Conservation (phyloP, 129 eudicot species). For the Flaveria robusta region DNA sequence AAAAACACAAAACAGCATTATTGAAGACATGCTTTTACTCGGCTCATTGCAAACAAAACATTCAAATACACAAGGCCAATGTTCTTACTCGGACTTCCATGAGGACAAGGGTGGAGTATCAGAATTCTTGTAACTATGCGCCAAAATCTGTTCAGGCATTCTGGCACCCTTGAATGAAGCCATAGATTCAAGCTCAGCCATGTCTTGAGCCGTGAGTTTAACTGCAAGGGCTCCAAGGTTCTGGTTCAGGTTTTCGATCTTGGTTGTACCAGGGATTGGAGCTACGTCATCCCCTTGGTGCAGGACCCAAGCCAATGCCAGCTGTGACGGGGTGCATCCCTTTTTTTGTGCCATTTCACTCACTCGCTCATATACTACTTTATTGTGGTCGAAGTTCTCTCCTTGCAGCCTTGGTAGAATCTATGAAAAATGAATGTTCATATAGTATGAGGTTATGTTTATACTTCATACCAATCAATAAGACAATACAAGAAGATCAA, state of each 20-base stretch:
- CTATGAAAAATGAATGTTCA: slow-evolving; percentile 20
- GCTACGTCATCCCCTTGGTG: slow-evolving; percentile 54
- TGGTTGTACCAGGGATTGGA: slow-evolving; percentile 57
- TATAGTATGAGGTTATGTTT: background rate
- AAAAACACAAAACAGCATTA: slow-evolving; percentile 13
- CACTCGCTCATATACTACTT: slow-evolving; percentile 26
- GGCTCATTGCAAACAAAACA: background rate
- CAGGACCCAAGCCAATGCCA: slow-evolving; percentile 59
- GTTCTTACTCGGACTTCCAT: slow-evolving; percentile 26
- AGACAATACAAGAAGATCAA: background rate
- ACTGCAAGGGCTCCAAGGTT: slow-evolving; percentile 47
- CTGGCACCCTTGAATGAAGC: slow-evolving; percentile 45
- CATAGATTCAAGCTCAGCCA: slow-evolving; percentile 44
- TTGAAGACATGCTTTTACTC: background rate
- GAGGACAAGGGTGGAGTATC: slow-evolving; percentile 39
- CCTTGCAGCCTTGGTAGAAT: slow-evolving; percentile 46
- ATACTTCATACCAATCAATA: background rate
- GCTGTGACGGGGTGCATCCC: slow-evolving; percentile 51
- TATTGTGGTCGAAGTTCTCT: slow-evolving; percentile 53
- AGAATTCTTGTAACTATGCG: slow-evolving; percentile 26
- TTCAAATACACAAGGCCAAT: slow-evolving; percentile 13
- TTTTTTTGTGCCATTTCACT: slow-evolving; percentile 46
- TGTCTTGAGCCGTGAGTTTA: slow-evolving; percentile 42
- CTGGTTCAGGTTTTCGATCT: slow-evolving; percentile 46
- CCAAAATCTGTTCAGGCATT: slow-evolving; percentile 36